Base-by-base conservation (phyloP, 176 grass and related monocot species). In the Triticum monococcum region DNA sequence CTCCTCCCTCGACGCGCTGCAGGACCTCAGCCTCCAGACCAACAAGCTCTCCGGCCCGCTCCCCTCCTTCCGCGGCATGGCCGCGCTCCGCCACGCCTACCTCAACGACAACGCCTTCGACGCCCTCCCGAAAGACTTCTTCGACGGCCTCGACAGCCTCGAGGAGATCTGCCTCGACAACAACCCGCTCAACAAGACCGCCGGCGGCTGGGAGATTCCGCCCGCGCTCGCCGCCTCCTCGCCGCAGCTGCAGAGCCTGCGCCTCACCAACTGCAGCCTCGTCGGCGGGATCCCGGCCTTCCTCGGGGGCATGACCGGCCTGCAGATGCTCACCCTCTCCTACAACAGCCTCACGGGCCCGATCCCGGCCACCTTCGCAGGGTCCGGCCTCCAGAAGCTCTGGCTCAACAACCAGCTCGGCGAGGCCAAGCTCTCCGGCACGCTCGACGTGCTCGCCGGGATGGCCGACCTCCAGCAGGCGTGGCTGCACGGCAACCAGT, bases 401-500 rank as follows among this genome's bases (percentile, higher is more conserved):
- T 90, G 92, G 97, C 94, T 99, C 43, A 99, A 99, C 89, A 99
- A 99, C 89, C 94, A 97, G 91, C 8, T 0, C 0, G 92, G 80
- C 8, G 35, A 38, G 0, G 1, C 10, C 5, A 91, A 86, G 74
- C 88, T 99, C 68, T 88, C 86, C 23, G 97, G 92, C 22, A 62
- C 92, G 1, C 81, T 99, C 83, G 80, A 93, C 33, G 72, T 94
- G 36, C 17, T 99, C 40, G 65, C 78, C 35, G 79, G 84, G 68
- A 91, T 99, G 87, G 14, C 78, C 9, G 61, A 50, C 25, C 87
- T 99, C 12, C 86, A 80, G 28, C 26, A 87, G 7, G 88, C 92
- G 2, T 99, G 97, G 97, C 92, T 99, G 12, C 97, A 99, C 68
- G 93, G 94, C 13, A 99, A 99, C 76, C 24, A 89, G 8, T 96